These are phyloP conservation scores for Limnanthes douglasii DNA, from an alignment of 345 rosid genomes.

Conservation along the genomic window DNA sequence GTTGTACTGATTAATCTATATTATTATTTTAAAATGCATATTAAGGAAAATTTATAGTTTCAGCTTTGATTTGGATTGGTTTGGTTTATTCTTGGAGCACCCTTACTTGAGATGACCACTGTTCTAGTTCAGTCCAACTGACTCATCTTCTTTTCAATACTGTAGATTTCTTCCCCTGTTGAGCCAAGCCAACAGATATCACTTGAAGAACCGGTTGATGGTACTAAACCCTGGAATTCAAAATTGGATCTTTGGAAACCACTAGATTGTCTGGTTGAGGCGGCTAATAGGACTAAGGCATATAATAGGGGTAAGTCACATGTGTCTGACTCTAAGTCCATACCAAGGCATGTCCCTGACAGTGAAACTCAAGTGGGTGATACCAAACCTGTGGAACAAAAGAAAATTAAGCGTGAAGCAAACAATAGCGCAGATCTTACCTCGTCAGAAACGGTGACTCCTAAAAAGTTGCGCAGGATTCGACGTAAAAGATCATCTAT, in stretches of 20 bases:
- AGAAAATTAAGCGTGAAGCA: constrained; percentile 36
- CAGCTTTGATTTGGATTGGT: no score
- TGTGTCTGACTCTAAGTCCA: constrained; percentile 30
- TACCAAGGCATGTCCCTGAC: constrained; percentile 16
- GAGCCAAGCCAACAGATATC: constrained; percentile 26
- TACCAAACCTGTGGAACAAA: constrained; percentile 39
- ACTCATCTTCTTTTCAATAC: constrained; percentile 3
- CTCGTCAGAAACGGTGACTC: constrained; percentile 32
- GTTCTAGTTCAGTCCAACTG: neutral
- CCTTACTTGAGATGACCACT: neutral
- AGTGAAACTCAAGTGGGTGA: constrained; percentile 24
- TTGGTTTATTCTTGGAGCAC: constrained; percentile 1
- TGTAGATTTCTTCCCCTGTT: constrained; percentile 43
- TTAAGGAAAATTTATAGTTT: no score
- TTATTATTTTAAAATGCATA: no score
- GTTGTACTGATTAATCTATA: no score
- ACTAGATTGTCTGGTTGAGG: constrained; percentile 86
- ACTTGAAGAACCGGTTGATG: constrained; percentile 23
- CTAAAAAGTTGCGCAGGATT: constrained; percentile 45
- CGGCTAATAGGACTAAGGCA: constrained; percentile 73
- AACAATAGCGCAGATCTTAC: constrained; percentile 28
- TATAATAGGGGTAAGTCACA: constrained; percentile 43
- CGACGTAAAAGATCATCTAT: constrained; percentile 40
- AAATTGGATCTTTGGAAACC: constrained; percentile 85
- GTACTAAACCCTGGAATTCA: constrained; percentile 38